These are phyloP conservation scores for Starmerella bombicola DNA, from an alignment of 805 yeast genomes.

Conservation along the genomic window DNA sequence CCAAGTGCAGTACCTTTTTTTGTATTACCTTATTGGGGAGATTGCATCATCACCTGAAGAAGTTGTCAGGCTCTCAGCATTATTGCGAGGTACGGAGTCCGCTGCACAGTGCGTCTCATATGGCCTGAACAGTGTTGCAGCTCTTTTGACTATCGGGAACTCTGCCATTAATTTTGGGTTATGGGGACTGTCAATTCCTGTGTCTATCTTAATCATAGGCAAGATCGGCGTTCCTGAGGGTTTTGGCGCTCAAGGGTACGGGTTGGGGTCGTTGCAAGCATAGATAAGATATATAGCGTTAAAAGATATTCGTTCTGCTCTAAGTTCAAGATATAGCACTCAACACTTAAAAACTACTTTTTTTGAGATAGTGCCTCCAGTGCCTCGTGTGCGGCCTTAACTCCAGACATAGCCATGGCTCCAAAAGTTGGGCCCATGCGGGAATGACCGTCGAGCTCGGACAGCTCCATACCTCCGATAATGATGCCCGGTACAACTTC, in stretches of 20 bases:
- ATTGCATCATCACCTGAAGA: constrained; percentile 12
- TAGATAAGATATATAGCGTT: no score
- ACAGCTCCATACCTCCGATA: constrained; percentile 68
- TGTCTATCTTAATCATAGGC: background rate
- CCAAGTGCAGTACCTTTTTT: constrained; percentile 13
- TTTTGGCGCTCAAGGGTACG: constrained; percentile 1
- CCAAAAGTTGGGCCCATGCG: constrained; percentile 82
- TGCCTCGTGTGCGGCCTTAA: constrained; percentile 56
- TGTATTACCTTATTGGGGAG: constrained; percentile 12
- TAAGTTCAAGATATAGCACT: no score
- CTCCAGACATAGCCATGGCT: constrained; percentile 68
- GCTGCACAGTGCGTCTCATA: constrained; percentile 15
- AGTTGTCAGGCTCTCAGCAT: constrained; percentile 10
- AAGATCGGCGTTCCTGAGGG: constrained; percentile 8
- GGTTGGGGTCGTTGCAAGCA: no score
- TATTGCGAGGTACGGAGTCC: constrained; percentile 13
- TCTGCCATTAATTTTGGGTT: constrained; percentile 17
- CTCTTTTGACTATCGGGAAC: constrained; percentile 13
- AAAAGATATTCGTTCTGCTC: no score
- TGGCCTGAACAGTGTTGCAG: constrained; percentile 12
- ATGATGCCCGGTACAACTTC: constrained; percentile 51
- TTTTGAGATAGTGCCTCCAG: constrained; percentile 10
- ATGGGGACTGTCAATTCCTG: constrained; percentile 10
- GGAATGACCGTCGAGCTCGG: constrained; percentile 64
- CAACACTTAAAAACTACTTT: no score